Conservation (phyloP, 2,329 filamentous ascomycete species). For the Colletotrichum scovillei region DNA sequence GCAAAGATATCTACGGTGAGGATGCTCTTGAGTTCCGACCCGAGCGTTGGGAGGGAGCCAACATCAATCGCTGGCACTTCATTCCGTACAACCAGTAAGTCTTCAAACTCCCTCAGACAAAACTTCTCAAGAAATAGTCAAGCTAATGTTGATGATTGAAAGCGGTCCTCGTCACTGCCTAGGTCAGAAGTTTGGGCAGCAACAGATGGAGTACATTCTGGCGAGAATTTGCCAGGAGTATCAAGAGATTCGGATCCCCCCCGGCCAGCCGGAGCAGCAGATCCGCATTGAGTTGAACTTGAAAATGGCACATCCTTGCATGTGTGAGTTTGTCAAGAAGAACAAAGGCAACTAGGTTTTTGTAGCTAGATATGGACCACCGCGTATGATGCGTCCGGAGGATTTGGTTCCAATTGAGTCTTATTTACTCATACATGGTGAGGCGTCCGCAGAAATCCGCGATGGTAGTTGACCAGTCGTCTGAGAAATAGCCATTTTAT, state of each 20-base stretch:
- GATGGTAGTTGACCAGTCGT: no score
- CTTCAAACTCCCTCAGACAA: background rate
- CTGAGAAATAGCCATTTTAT: no score
- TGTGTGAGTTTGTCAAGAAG: background rate
- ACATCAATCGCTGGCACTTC: background rate
- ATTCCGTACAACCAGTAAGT: background rate
- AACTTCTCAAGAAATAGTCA: background rate
- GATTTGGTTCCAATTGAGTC: no score
- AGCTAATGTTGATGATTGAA: background rate
- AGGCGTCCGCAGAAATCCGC: rapidly evolving
- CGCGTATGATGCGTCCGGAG: rapidly evolving
- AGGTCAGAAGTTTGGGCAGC: background rate
- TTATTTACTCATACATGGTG: no score
- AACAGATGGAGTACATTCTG: background rate
- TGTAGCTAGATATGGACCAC: no score
- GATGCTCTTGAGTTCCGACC: constrained; percentile 48
- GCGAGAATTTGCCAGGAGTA: background rate
- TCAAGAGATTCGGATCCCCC: background rate
- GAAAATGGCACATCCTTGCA: background rate
- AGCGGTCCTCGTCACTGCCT: background rate
- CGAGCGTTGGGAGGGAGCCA: constrained; percentile 42
- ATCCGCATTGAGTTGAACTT: background rate
- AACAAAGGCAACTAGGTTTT: background rate
- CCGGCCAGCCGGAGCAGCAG: background rate
- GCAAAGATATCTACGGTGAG: constrained; percentile 43